Evolutionary conservation across 1,139 yeast species (phyloP), one percentile per base, ranked within the genome.

Genomic region (Pichia sp.): DNA sequence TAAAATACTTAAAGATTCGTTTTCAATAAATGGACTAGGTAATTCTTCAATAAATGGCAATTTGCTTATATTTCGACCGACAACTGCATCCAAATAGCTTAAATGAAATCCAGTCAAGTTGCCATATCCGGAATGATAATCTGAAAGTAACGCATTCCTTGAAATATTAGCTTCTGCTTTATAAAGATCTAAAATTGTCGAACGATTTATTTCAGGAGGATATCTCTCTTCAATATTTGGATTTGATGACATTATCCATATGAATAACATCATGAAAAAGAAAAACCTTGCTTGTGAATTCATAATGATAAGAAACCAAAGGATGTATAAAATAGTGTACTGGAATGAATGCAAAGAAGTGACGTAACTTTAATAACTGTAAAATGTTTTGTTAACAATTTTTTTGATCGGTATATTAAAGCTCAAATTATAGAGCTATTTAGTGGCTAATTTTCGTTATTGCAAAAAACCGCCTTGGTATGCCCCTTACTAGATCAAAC

Each of bases 51-150:
- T 81, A 30, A 83, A 64, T 0, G 90, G 90, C 79, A 84, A 84
- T 0, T 81, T 73, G 51, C 76, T 73, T 0, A 63, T 67, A 42
- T 73, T 70, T 50, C 73, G 70, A 13, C 77, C 77, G 6, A 69
- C 61, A 5, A 74, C 19, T 36, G 73, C 74, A 64, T 86, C 93
- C 11, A 71, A 68, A 60, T 84, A 87, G 48, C 85, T 81, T 53
- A 82, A 68, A 62, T 73, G 74, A 56, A 84, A 78, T 10, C 96
- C 96, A 0, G 95, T 86, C 13, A 88, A 66, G 60, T 87, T 84
- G 0, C 86, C 87, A 64, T 84, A 84, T 10, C 89, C 89, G 5
- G 68, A 57, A 19, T 63, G 55, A 64, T 77, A 83, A 2, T 76
- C 72, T 42, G 80, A 70, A 18, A 60, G 58, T 43, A 84, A 67